phyloP scores from a whole-genome alignment of 108 stramenopile species.

The Conticribra guillardii region DNA sequence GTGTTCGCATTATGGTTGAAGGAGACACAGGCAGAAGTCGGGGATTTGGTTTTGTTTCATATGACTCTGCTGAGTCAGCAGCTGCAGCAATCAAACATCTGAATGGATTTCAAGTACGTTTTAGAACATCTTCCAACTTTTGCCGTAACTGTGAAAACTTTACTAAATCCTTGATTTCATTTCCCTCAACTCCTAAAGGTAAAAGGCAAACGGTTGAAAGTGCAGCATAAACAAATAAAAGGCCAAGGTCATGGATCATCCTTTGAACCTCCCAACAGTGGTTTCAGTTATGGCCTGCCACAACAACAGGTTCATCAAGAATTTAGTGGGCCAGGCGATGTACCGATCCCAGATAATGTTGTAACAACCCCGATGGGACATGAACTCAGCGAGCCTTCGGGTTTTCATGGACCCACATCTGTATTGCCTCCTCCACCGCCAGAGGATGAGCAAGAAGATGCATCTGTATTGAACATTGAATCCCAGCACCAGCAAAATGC shows the following conservation, averaged over 20 bases:
- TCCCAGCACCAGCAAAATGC: not conserved
- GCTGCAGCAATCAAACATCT: slow-evolving; percentile 92
- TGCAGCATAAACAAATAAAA: slow-evolving; percentile 75
- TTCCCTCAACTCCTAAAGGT: slow-evolving; percentile 60
- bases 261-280: slow-evolving; percentile 7
- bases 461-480: not conserved
- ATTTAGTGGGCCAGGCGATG: no score
- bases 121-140: not conserved
- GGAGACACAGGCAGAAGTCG: slow-evolving; percentile 91
- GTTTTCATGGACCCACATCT: not conserved
- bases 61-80: slow-evolving; percentile 89
- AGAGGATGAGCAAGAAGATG: slow-evolving; percentile 3
- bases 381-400: no score
- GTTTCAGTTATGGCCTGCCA: no score
- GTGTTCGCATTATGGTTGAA: slow-evolving; percentile 97
- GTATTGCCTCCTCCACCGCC: slow-evolving; percentile 18
- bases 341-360: not conserved
- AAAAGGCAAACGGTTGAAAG: slow-evolving; percentile 88
- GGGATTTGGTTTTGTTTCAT: slow-evolving; percentile 98
- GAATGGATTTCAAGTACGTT: slow-evolving; percentile 89
- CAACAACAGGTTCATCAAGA: no score
- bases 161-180: slow-evolving; percentile 3
- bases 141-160: not conserved
- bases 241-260: slow-evolving; percentile 21
- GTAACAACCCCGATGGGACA: not conserved